Conservation (phyloP, 306 rosid species). For the Styphnolobium japonicum region DNA sequence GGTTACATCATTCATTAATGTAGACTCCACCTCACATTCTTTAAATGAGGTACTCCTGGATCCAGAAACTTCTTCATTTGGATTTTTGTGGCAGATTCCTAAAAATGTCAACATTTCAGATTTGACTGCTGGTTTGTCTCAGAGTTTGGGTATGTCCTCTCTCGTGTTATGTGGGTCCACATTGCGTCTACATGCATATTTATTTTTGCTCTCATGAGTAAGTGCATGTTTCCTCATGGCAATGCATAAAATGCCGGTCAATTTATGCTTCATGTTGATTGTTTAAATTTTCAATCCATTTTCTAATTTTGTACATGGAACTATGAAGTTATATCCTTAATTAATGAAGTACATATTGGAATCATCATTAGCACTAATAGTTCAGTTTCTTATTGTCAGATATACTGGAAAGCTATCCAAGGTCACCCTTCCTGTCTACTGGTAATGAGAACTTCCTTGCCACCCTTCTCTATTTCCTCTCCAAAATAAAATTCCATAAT, state of each 20-base stretch:
- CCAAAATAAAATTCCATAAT: slow-evolving; percentile 25
- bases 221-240: neutral
- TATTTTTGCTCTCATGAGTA: neutral
- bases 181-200: neutral
- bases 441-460: slow-evolving; percentile 59
- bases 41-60: slow-evolving; percentile 61
- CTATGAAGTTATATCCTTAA: neutral
- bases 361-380: neutral
- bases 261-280: neutral
- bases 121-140: slow-evolving; percentile 70
- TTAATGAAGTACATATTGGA: neutral
- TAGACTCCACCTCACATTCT: slow-evolving; percentile 56
- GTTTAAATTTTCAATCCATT: neutral
- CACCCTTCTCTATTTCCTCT: no score
- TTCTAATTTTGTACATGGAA: slow-evolving; percentile 19
- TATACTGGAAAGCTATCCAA: slow-evolving; percentile 73
- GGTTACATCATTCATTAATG: slow-evolving; percentile 50
- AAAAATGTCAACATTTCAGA: slow-evolving; percentile 71
- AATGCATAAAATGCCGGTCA: neutral
- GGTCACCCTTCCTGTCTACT: slow-evolving; percentile 65
- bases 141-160: slow-evolving; percentile 57
- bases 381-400: no score
- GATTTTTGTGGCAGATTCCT: slow-evolving; percentile 65
- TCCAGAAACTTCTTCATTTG: slow-evolving; percentile 56
- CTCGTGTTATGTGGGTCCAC: neutral